A percentile compares a stretch with the other conserved stretches of the same genome.
These are phyloP conservation scores for Lactifluus subvellereus DNA, from an alignment of 768 basidiomycete species.

Conservation along the genomic window DNA sequence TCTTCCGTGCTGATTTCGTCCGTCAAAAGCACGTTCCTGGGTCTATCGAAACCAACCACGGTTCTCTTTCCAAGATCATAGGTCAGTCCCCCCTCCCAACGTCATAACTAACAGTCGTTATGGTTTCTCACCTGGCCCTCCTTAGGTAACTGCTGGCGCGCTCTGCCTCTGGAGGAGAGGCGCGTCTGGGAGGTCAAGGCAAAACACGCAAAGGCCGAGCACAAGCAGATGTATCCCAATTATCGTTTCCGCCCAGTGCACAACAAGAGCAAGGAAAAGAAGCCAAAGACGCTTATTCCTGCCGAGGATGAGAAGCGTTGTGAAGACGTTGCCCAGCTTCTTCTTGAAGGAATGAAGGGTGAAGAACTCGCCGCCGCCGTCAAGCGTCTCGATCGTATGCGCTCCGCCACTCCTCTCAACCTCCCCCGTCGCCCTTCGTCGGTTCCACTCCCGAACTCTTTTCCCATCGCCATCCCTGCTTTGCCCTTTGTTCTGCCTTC, in stretches of 20 bases:
- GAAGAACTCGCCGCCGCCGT: constrained; percentile 25
- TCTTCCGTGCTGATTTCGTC: constrained; percentile 30
- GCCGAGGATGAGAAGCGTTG: constrained; percentile 25
- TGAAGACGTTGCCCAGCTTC: constrained; percentile 23
- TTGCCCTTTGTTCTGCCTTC: constrained; percentile 20
- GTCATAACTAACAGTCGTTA: not conserved
- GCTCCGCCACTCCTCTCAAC: constrained; percentile 18
- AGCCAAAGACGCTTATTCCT: constrained; percentile 16
- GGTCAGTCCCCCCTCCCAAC: constrained; percentile 23
- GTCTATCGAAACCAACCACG: constrained; percentile 46
- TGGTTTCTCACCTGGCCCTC: not conserved
- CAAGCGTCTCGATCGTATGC: constrained; percentile 22
- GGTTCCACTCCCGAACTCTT: constrained; percentile 20
- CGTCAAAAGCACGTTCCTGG: constrained; percentile 46
- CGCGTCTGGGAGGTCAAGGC: constrained; percentile 68
- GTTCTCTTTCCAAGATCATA: constrained; percentile 46
- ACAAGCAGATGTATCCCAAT: constrained; percentile 62
- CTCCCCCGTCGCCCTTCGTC: constrained; percentile 24
- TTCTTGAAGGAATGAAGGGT: constrained; percentile 25
- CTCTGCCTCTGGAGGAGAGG: constrained; percentile 65
- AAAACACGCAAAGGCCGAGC: constrained; percentile 66
- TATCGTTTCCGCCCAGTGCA: constrained; percentile 45
- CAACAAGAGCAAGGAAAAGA: constrained; percentile 43
- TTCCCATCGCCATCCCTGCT: constrained; percentile 22
- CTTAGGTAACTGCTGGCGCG: constrained; percentile 53